phyloP scores from a whole-genome alignment of 1,284 basidiomycete species.

The Hymenochaete sp. region DNA sequence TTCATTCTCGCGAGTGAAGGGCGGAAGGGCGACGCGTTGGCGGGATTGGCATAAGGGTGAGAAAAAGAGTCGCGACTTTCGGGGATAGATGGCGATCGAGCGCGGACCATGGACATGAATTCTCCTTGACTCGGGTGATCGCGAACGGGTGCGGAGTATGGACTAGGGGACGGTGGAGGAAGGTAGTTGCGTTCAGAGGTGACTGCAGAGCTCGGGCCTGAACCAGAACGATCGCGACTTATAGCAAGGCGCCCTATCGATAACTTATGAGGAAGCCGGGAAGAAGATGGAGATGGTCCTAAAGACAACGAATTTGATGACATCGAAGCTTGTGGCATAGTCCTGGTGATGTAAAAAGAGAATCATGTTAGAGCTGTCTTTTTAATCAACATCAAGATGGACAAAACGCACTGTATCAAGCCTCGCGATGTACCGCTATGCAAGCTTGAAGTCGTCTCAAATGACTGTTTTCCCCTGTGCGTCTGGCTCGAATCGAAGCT shows the following conservation, averaged over 20 bases:
- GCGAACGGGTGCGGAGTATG: constrained; percentile 22
- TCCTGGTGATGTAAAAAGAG: constrained; percentile 22
- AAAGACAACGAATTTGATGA: constrained; percentile 44
- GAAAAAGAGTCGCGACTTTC: constrained; percentile 27
- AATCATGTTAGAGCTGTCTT: constrained; percentile 6
- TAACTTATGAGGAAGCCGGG: constrained; percentile 28
- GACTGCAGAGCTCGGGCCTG: constrained; percentile 17
- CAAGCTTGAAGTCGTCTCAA: constrained; percentile 47
- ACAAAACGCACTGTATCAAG: constrained; percentile 47
- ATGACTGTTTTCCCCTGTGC: constrained; percentile 43
- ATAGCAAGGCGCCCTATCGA: constrained; percentile 26
- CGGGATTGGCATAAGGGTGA: constrained; percentile 74
- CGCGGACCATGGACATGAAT: too few species aligned
- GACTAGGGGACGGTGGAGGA: constrained; percentile 20
- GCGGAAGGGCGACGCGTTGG: constrained; percentile 31
- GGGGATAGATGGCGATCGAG: constrained; percentile 18
- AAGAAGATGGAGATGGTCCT: constrained; percentile 29
- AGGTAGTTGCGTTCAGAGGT: constrained; percentile 17
- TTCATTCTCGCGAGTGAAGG: constrained; percentile 18
- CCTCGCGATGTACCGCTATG: constrained; percentile 38
- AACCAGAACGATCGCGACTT: constrained; percentile 23
- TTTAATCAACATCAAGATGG: constrained; percentile 3
- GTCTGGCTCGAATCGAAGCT: constrained; percentile 50
- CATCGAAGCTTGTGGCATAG: constrained; percentile 50
- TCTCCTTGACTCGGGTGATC: constrained; percentile 20